Base-by-base conservation (phyloP, 129 eudicot genomes). In the Ambrosia trifida region DNA sequence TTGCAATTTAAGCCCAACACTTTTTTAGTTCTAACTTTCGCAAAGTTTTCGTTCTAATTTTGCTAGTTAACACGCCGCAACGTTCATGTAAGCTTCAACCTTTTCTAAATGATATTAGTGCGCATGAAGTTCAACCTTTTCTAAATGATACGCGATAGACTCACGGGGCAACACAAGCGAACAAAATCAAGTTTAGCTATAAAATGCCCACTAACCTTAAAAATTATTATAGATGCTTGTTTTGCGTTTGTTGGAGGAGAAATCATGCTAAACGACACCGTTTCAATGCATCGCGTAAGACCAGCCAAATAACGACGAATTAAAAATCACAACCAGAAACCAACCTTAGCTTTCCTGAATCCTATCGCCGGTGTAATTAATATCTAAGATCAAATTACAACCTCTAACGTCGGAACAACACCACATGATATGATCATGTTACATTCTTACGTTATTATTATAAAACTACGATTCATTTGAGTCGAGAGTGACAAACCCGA, bases 251-350 rank as follows among this genome's bases (percentile, higher is more conserved):
- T 11, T 47, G 13, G 47, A 14, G 3, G 3, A 7, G 8, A 45
- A 46, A 43, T 20, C 7, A 33, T 2, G 28, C 19, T 10, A 62
- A 63, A 63, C 38, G 49, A 0, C 43, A 12, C 1, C 47, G 46
- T 72, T 72, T 45, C 11, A 41, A 10, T 62, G 56, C 41, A 51
- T 64, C 41, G 36, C 78, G 78, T 64, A 73, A 73, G 63, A 74
- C 66, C 57, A 65, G 72, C 79, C 79, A 64, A 75, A 66, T 66
- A 53, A 54, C 67, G 59, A 54, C 56, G 32, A 66, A 66, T 33
- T 56, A 16, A 43, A 75, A 43, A 75, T 53, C 66, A 64, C 53
- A 74, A 74, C 56, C 58, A 54, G 20, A 65, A 16, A 56, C 62
- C 72, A 44, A 11, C 59, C 73, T 52, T 53, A 41, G 66, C 17